phyloP scores from a whole-genome alignment of 2,329 filamentous ascomycete genomes.

The Neofusicoccum laricinum region DNA sequence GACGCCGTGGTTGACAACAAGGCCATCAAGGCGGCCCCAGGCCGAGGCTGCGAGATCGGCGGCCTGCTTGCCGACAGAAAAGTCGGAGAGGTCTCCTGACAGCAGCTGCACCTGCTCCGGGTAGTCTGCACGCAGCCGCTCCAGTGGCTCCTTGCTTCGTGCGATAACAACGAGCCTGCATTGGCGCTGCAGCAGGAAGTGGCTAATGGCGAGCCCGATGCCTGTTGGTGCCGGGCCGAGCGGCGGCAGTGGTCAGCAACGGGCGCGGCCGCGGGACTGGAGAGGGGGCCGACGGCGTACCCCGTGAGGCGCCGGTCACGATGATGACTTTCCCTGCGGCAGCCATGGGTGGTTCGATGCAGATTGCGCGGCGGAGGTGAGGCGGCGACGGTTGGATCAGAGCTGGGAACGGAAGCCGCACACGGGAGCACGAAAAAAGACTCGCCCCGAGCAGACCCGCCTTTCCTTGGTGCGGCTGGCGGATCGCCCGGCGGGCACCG shows the following conservation, averaged over 20 bases:
- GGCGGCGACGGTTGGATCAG: constrained; percentile 40
- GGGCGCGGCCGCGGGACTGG: not conserved
- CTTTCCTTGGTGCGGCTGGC: not conserved
- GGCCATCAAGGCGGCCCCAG: constrained; percentile 72
- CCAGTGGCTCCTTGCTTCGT: constrained; percentile 55
- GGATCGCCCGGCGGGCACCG: not conserved
- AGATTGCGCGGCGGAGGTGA: constrained; percentile 36
- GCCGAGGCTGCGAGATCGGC: constrained; percentile 62
- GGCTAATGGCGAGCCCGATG: constrained; percentile 60
- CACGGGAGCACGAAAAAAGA: constrained; percentile 1
- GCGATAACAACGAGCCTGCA: constrained; percentile 60
- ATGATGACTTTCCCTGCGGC: constrained; percentile 58
- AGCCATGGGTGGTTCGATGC: constrained; percentile 47
- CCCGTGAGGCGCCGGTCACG: constrained; percentile 62
- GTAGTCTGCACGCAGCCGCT: constrained; percentile 46
- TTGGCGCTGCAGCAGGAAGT: constrained; percentile 54
- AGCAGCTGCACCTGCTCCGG: constrained; percentile 54
- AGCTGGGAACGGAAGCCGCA: constrained; percentile 38
- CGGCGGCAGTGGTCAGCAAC: not conserved
- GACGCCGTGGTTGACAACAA: constrained; percentile 86
- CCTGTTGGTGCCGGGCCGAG: constrained; percentile 36
- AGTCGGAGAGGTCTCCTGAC: constrained; percentile 56
- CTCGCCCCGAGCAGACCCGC: not conserved
- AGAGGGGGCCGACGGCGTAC: constrained; percentile 33
- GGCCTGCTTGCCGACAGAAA: constrained; percentile 56